These are phyloP conservation scores for Picochlorum sp. DNA, from an alignment of 139 green algal species.

Conservation along the genomic window DNA sequence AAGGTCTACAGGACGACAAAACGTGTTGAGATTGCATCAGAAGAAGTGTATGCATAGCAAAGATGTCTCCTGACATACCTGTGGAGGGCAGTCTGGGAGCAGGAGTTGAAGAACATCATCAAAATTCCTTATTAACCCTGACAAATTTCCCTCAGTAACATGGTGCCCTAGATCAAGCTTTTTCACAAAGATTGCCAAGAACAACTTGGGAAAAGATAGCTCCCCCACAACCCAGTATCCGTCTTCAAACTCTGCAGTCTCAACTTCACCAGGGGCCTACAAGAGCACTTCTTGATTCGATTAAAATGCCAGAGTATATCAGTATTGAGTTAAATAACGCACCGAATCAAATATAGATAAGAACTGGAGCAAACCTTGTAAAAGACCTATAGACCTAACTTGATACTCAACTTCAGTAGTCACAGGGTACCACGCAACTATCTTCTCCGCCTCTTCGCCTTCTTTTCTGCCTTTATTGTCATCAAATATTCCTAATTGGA, in stretches of 20 bases:
- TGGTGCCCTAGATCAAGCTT: neutral
- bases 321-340: neutral
- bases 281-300: neutral
- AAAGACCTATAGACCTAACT: slow-evolving; percentile 21
- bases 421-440: slow-evolving; percentile 27
- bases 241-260: neutral
- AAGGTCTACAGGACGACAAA: too few species aligned
- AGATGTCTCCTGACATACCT: too few species aligned
- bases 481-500: slow-evolving; percentile 11
- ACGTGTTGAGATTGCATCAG: too few species aligned
- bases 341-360: slow-evolving; percentile 4
- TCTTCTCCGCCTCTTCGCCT: slow-evolving; percentile 27
- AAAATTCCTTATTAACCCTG: neutral
- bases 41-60: too few species aligned
- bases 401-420: slow-evolving; percentile 11
- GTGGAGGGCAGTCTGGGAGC: neutral
- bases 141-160: neutral
- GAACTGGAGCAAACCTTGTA: slow-evolving; percentile 29
- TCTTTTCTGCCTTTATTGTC: slow-evolving; percentile 22
- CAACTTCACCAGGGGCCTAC: neutral
- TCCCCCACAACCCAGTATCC: neutral
- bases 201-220: neutral
- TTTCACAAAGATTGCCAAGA: neutral
- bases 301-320: neutral
- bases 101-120: neutral